Conservation (phyloP, 257 asterid genomes). For the Nicotiana knightiana region DNA sequence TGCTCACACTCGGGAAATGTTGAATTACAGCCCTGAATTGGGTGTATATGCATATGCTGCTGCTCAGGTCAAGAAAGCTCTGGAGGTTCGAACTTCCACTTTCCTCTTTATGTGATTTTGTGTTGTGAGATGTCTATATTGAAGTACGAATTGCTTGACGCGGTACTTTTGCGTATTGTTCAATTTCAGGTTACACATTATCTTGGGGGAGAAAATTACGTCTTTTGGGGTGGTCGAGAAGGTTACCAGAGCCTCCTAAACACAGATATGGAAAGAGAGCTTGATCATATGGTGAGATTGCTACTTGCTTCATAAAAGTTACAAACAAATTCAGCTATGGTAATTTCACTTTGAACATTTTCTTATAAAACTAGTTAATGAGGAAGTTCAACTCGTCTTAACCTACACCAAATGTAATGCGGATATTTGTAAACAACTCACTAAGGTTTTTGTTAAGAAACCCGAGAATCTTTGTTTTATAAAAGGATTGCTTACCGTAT, state of each 20-base stretch:
- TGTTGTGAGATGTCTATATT: neutral
- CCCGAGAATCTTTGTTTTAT: neutral
- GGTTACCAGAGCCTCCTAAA: conserved; percentile 93
- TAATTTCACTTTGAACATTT: neutral
- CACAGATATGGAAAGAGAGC: conserved; percentile 97
- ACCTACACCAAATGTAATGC: neutral
- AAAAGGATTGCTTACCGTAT: neutral
- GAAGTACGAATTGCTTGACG: neutral
- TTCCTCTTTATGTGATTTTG: neutral
- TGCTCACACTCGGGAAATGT: neutral
- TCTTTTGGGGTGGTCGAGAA: conserved; percentile 99
- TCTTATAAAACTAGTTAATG: neutral
- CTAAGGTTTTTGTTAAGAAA: neutral
- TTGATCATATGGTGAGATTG: conserved; percentile 70
- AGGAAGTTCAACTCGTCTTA: neutral
- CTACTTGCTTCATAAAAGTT: neutral
- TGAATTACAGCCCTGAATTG: conserved; percentile 63
- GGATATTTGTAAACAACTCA: neutral
- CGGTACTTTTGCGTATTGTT: neutral
- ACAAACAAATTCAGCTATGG: neutral
- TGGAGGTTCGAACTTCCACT: conserved; percentile 51
- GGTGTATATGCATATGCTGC: conserved; percentile 74
- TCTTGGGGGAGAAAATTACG: conserved; percentile 98
- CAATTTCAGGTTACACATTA: conserved; percentile 75
- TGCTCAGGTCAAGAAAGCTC: conserved; percentile 95